A percentile compares a stretch with the other conserved stretches of the same genome.
Conservation (phyloP, 371 early-diverging fungal genomes). For the Fennellomyces sp. region DNA sequence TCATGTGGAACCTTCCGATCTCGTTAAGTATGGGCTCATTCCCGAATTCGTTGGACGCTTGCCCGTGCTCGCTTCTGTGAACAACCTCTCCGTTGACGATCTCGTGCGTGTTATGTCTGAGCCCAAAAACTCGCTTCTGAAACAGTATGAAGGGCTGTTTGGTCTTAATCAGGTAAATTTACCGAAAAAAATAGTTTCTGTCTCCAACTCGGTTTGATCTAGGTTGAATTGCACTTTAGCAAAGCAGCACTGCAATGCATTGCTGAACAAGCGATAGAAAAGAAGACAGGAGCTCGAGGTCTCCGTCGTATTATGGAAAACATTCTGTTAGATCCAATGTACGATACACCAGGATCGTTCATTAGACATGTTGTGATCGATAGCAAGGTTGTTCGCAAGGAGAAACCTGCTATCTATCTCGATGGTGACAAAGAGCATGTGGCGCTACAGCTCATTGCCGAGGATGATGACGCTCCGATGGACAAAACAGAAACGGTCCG, state of each 20-base stretch:
- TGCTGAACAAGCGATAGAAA: slow-evolving; percentile 79
- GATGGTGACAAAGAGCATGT: slow-evolving; percentile 52
- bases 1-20: slow-evolving; percentile 75
- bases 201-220: neutral
- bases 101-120: slow-evolving; percentile 81
- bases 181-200: neutral
- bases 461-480: slow-evolving; percentile 25
- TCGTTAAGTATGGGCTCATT: slow-evolving; percentile 88
- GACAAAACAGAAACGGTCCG: no score
- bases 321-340: slow-evolving; percentile 76
- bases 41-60: slow-evolving; percentile 92
- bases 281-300: slow-evolving; percentile 92
- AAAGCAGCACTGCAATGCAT: slow-evolving; percentile 67
- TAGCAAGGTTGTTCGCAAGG: slow-evolving; percentile 60
- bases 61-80: slow-evolving; percentile 82
- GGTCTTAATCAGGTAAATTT: slow-evolving; percentile 58
- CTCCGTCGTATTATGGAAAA: slow-evolving; percentile 81
- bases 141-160: slow-evolving; percentile 84
- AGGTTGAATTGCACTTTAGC: slow-evolving; percentile 71
- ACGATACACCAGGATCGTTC: slow-evolving; percentile 76
- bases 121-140: slow-evolving; percentile 83
- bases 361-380: slow-evolving; percentile 74
- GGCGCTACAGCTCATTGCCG: slow-evolving; percentile 31
- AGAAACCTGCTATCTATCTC: slow-evolving; percentile 68
- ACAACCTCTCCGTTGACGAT: slow-evolving; percentile 66